Base-by-base conservation (phyloP, 176 grass and related monocot species). In the Bromus sterilis region DNA sequence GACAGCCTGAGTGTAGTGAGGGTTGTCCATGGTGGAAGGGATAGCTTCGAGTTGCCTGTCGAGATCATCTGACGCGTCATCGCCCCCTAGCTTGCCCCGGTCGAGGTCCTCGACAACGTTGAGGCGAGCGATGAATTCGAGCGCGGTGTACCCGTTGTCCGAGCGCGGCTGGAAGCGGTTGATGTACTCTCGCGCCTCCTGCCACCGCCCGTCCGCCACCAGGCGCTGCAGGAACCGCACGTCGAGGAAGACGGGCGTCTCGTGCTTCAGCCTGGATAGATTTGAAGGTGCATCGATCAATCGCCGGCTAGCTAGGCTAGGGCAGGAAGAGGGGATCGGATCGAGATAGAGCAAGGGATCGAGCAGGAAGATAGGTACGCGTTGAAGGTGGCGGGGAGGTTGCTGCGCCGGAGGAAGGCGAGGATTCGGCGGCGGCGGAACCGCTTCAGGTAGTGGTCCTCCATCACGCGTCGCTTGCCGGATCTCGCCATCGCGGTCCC, bases 371-470 rank as follows among this genome's bases (percentile, higher is more conserved):
- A 20, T 28, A 41, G 56, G 9, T 20, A 78, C 75, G 75, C 23
- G 37, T 64, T 9, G 76, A 78, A 43, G 57, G 76, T 64, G 57
- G 76, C 25, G 36, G 76, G 25, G 0, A 78, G 76, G 26, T 46
- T 78, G 75, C 43, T 11, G 56, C 14, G 75, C 7, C 75, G 56
- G 56, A 78, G 56, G 75, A 78, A 30, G 75, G 76, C 56, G 86
- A 86, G 23, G 82, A 88, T 71, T 85, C 89, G 33, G 78, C 82
- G 10, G 77, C 71, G 4, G 78, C 89, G 37, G 84, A 91, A 79
- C 65, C 73, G 24, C 84, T 66, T 23, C 10, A 85, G 15, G 89
- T 82, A 6, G 56, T 59, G 5, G 57, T 66, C 8, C 18, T 34
- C 42, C 77, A 14, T 14, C 28, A 35, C 30, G 30, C 10, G 2